Percentiles rank a stretch among this genome's conserved stretches.
Evolutionary conservation across 768 basidiomycete genomes (phyloP).

Genomic region (Rhodosporidiobolus sp.): DNA sequence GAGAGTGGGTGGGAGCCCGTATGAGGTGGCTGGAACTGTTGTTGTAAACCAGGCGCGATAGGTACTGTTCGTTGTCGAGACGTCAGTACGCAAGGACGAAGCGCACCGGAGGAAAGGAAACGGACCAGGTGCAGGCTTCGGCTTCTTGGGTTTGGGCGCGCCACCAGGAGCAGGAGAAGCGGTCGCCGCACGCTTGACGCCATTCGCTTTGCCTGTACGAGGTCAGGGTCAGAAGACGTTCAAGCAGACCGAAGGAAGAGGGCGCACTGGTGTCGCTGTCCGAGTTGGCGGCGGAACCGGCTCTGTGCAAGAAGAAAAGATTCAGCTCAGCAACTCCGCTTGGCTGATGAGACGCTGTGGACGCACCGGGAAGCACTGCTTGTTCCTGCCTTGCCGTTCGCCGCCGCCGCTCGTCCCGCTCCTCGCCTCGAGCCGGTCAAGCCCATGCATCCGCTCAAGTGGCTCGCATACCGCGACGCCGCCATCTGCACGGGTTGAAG

Average conservation of each 20-base stretch:
- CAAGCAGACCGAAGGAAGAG: too few relatives aligned
- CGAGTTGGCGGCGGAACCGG: constrained; percentile 23
- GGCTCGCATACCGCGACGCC: constrained; percentile 33
- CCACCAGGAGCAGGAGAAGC: neutral
- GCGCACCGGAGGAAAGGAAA: neutral
- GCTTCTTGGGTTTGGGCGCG: constrained; percentile 26
- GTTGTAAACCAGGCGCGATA: neutral
- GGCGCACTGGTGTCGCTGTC: constrained; percentile 17
- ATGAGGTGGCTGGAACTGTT: constrained; percentile 17
- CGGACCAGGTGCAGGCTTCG: constrained; percentile 20
- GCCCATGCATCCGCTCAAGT: constrained; percentile 35
- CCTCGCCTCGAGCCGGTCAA: constrained; percentile 22
- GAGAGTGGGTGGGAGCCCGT: constrained; percentile 33
- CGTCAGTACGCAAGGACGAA: too few relatives aligned
- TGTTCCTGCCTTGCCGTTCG: neutral
- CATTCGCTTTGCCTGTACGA: constrained; percentile 6
- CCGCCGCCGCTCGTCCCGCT: constrained; percentile 6
- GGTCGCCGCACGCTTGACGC: constrained; percentile 16
- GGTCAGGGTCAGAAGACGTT: neutral
- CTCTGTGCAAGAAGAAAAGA: neutral
- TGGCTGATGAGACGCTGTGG: neutral
- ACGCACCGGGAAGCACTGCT: neutral
- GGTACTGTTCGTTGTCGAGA: neutral
- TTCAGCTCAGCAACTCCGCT: accelerated
- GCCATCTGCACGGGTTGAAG: constrained; percentile 11